Conservation (phyloP, 805 yeast genomes). For the Candida stauntonica region DNA sequence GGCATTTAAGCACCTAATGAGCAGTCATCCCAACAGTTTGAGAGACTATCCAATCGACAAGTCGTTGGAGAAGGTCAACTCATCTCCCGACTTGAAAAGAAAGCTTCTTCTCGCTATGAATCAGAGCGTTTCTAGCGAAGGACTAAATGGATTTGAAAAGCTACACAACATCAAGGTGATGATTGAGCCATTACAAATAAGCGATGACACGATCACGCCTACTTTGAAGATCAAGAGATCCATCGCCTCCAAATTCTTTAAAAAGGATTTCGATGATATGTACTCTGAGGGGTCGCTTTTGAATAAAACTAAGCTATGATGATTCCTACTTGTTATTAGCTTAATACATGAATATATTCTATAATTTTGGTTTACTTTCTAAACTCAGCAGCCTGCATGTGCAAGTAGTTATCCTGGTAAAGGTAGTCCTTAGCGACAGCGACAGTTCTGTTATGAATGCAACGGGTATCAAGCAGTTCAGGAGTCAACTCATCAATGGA, state of each 20-base stretch:
- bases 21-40: constrained; percentile 4
- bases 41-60: constrained; percentile 7
- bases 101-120: constrained; percentile 37
- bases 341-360: not conserved
- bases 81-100: constrained; percentile 21
- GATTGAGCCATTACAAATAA: constrained; percentile 58
- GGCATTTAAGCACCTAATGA: constrained; percentile 13
- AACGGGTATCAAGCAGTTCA: constrained; percentile 52
- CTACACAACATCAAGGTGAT: constrained; percentile 49
- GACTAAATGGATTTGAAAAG: constrained; percentile 59
- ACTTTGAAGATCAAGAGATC: constrained; percentile 53
- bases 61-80: constrained; percentile 13
- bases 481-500: constrained; percentile 56
- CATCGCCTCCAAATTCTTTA: constrained; percentile 41
- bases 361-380: constrained; percentile 15
- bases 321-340: no score
- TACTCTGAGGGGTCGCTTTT: constrained; percentile 42
- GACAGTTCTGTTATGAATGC: constrained; percentile 38
- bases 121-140: constrained; percentile 28
- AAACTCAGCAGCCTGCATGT: constrained; percentile 49
- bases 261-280: constrained; percentile 36
- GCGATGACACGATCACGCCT: constrained; percentile 62
- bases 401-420: constrained; percentile 51
- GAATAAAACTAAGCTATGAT: constrained; percentile 16
- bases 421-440: constrained; percentile 52